Base-by-base conservation (phyloP, 768 basidiomycete genomes). In the Tubosaeta sp. region DNA sequence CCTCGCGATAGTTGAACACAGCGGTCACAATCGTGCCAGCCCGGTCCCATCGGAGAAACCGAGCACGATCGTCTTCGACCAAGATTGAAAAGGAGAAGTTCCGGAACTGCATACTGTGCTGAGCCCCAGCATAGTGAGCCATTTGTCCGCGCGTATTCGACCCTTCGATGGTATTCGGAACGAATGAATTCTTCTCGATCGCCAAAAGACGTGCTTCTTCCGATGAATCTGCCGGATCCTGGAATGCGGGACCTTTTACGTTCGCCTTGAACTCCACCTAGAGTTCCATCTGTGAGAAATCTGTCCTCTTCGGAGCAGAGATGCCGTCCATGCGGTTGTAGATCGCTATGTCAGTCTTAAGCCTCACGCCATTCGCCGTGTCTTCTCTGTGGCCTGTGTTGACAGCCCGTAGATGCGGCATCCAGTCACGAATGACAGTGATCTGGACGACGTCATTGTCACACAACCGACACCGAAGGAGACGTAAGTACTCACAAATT, bases 301-400 rank as follows among this genome's bases (percentile, higher is more conserved):
- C 19, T 2, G 36, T 48, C 27, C 19, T 39, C 5, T 24, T 16
- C 6, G 36, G 19, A 4, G 19, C n/a, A n/a, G n/a, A n/a, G n/a
- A 2, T 35, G 7, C 8, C 16, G n/a, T 27, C 6, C 36, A 14
- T n/a, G n/a, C 18, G 25, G 11, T 38, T 19, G 46, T 38, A 45
- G 18, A 32, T 6, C 19, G 29, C 0, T 24, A 38, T 27, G 7
- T 47, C 46, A 5, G 24, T 25, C 24, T 47, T 36, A 2, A 47
- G 35, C 4, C 21, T 41, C 21, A 54, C 1, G 0, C 43, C 6
- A 7, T 55, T 48, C 6, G 2, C 22, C 0, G 21, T 30, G 32
- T 48, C 54, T n/a, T 13, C 21, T 19, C 13, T 53, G 19, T 3
- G 54, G 51, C 2, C 44, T 53, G n/a, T n/a, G n/a, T n/a, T n/a